Evolutionary conservation across 78 protist species (phyloP), one percentile per base, ranked within the genome.

Genomic region (Chrysochromulina tobinii): DNA sequence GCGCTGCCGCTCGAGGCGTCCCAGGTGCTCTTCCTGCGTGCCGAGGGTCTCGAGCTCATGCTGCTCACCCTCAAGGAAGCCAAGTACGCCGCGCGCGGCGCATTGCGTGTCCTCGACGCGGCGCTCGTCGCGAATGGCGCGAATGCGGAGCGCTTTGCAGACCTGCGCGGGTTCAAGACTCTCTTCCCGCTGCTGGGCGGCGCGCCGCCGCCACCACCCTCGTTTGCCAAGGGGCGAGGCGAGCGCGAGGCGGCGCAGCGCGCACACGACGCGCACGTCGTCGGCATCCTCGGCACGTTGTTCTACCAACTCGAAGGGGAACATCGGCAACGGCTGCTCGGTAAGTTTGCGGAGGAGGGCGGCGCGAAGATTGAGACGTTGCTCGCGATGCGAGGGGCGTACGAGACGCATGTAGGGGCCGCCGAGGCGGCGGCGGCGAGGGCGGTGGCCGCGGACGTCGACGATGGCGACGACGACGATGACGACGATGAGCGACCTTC

Each of bases 31-130:
- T 61, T 89, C 20, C 75, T 89, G 8, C 51, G 61, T n/a, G 92
- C 87, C 20, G 92, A 89, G 77, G 92, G 92, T 25, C 7, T 89
- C 59, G 92, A 89, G 77, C 92, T 89, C 54, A 73, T 89, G 87
- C n/a, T 89, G 53, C 83, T 89, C 77, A 75, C 83, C 51, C 51
- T 89, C 58, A 83, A 68, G 64, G 90, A 18, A 64, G 27, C 14
- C 59, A 68, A 53, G 91, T 88, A 53, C 54, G 83, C 86, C 12
- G 23, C 91, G n/a, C 85, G 61, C 23, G 61, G 88, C 64, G 92
- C 92, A 7, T 59, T 89, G 48, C 21, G 48, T 17, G 88, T 58
- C 58, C 92, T 89, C 61, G 87, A 75, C 79, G 81, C 53, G 8
- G 27, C 88, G 11, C 51, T 77, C 18, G 8, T 1, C n/a, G 25